phyloP scores from a whole-genome alignment of 2,329 filamentous ascomycete genomes.

The Thielaviopsis populi region DNA sequence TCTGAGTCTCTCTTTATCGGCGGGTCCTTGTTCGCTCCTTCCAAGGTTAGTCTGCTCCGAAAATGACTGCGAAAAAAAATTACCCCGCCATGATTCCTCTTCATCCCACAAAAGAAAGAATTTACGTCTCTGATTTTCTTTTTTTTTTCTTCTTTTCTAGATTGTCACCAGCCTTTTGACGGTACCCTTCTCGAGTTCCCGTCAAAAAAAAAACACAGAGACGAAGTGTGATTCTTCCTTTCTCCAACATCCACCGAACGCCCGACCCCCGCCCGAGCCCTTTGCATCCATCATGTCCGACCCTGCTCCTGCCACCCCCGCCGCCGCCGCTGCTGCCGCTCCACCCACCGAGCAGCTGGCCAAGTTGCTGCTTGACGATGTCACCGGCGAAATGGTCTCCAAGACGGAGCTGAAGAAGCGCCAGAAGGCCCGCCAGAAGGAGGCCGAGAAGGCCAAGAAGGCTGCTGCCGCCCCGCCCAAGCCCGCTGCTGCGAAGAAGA shows the following conservation, averaged over 20 bases:
- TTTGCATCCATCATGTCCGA: slow-evolving; percentile 23
- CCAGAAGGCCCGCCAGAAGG: slow-evolving; percentile 76
- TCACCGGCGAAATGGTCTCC: slow-evolving; percentile 75
- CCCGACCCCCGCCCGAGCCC: not conserved
- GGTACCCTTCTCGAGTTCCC: no score
- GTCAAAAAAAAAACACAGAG: not conserved
- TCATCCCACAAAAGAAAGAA: slow-evolving; percentile 13
- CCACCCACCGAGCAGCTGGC: slow-evolving; percentile 39
- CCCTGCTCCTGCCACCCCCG: slow-evolving; percentile 22
- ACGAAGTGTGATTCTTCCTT: not conserved
- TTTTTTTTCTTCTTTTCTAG: not conserved
- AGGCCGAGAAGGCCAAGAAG: slow-evolving; percentile 80
- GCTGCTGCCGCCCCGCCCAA: slow-evolving; percentile 49
- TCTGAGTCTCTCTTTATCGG: not conserved
- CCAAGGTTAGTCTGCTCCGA: slow-evolving; percentile 10
- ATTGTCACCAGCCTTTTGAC: not conserved
- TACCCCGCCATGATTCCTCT: slow-evolving; percentile 15
- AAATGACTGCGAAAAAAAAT: slow-evolving; percentile 9
- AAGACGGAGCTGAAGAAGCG: slow-evolving; percentile 90
- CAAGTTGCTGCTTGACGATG: slow-evolving; percentile 77
- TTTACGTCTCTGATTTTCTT: slow-evolving; percentile 4
- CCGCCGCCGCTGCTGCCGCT: slow-evolving; percentile 22
- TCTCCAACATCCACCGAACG: no score
- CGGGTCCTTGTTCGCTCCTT: not conserved
- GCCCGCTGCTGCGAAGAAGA: slow-evolving; percentile 52